These are phyloP conservation scores for Aegilops bicornis DNA, from an alignment of 176 grass and related monocot species.

Conservation along the genomic window DNA sequence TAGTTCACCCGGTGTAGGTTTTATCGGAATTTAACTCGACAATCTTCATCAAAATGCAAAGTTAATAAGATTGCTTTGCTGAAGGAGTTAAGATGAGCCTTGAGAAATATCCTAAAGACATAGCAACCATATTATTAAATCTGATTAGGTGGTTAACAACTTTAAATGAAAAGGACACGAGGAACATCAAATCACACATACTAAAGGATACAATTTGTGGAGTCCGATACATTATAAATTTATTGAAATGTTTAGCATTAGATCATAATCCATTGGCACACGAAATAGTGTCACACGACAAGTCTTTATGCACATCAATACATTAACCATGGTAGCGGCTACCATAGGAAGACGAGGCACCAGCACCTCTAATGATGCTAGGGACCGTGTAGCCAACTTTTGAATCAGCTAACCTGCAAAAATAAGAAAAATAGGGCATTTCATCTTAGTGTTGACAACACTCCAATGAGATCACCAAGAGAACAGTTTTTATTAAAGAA, in stretches of 20 bases:
- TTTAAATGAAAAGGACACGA: not conserved
- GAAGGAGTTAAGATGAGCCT: too few species aligned
- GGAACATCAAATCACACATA: slow-evolving; percentile 20
- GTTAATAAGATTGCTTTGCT: too few species aligned
- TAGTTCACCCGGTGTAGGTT: too few species aligned
- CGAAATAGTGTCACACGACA: not conserved
- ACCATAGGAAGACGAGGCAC: slow-evolving; percentile 42
- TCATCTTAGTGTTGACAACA: too few species aligned
- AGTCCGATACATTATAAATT: slow-evolving; percentile 15
- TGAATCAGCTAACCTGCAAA: slow-evolving; percentile 61
- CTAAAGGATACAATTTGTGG: not conserved
- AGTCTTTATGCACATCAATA: not conserved
- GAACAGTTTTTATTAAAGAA: too few species aligned
- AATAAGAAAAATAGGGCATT: not conserved
- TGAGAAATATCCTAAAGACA: too few species aligned
- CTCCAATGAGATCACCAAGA: too few species aligned
- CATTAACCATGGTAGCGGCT: slow-evolving; percentile 57
- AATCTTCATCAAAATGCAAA: too few species aligned
- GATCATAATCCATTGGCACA: slow-evolving; percentile 6
- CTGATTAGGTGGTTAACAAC: not conserved
- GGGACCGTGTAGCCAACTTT: slow-evolving; percentile 45
- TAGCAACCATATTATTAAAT: too few species aligned
- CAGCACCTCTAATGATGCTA: slow-evolving; percentile 46
- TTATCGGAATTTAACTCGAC: too few species aligned
- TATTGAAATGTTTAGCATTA: not conserved